These are phyloP conservation scores for Xylariaceae sp. DNA, from an alignment of 2,329 filamentous ascomycete species.

Conservation along the genomic window DNA sequence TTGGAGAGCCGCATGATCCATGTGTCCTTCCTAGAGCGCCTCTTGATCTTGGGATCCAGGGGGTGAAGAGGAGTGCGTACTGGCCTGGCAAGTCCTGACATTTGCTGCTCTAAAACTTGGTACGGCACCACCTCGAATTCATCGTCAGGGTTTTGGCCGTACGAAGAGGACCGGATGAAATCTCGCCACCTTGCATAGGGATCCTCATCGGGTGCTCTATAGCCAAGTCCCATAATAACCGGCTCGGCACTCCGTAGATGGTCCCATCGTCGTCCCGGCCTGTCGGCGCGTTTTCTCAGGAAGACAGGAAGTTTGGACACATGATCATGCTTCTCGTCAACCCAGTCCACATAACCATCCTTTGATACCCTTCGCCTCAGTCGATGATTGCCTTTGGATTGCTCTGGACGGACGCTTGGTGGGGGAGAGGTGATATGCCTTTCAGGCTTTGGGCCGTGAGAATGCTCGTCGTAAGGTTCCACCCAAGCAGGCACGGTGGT, in stretches of 20 bases:
- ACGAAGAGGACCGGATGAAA: slow-evolving; percentile 57
- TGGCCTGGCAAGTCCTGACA: slow-evolving; percentile 43
- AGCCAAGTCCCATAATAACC: slow-evolving; percentile 56
- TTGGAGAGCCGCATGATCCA: slow-evolving; percentile 63
- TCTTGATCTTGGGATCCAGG: slow-evolving; percentile 40
- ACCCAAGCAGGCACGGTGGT: slow-evolving; percentile 37
- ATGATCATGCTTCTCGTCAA: slow-evolving; percentile 37
- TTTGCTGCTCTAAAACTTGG: slow-evolving; percentile 42
- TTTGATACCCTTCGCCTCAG: slow-evolving; percentile 38
- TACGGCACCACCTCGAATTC: slow-evolving; percentile 52
- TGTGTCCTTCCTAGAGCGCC: slow-evolving; percentile 39
- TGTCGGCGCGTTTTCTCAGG: slow-evolving; percentile 48
- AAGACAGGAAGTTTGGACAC: slow-evolving; percentile 49
- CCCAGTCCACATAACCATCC: slow-evolving; percentile 40
- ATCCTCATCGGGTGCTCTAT: slow-evolving; percentile 44
- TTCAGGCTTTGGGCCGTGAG: slow-evolving; percentile 28
- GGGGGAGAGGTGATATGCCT: slow-evolving; percentile 24
- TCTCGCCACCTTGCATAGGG: slow-evolving; percentile 53
- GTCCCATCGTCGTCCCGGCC: slow-evolving; percentile 60
- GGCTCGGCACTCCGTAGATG: slow-evolving; percentile 61
- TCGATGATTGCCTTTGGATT: slow-evolving; percentile 30
- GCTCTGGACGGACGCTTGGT: slow-evolving; percentile 31
- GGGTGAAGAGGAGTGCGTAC: slow-evolving; percentile 43
- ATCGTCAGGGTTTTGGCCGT: slow-evolving; percentile 51
- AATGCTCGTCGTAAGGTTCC: slow-evolving; percentile 35